Conservation (phyloP, 345 rosid genomes). For the Geranium rotundifolium region DNA sequence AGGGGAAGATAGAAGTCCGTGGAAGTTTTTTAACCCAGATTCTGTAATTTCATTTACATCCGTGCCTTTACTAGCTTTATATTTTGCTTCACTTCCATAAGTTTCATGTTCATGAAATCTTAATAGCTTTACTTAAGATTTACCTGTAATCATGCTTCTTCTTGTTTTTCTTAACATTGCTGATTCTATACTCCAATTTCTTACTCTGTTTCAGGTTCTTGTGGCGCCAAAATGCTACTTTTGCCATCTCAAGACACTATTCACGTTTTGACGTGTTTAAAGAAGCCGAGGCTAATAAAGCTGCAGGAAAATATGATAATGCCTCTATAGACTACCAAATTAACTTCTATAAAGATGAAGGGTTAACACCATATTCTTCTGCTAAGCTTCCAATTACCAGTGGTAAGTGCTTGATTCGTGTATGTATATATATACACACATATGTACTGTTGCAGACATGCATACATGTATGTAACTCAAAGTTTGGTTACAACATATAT, state of each 20-base stretch:
- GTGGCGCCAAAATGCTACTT: slow-evolving; percentile 64
- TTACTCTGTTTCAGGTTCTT: slow-evolving; percentile 37
- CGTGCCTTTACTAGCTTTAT: no score
- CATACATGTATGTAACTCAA: neutral
- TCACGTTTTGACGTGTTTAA: slow-evolving; percentile 71
- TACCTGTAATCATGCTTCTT: neutral
- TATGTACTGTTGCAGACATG: neutral
- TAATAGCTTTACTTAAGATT: neutral
- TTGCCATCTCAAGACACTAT: slow-evolving; percentile 81
- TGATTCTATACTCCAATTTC: neutral
- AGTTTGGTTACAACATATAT: slow-evolving; percentile 3
- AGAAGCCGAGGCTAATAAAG: slow-evolving; percentile 95
- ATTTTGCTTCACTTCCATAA: no score
- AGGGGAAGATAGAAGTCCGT: no score
- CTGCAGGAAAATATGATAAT: slow-evolving; percentile 73
- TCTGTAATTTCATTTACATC: no score
- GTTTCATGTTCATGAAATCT: neutral
- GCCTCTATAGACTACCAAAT: slow-evolving; percentile 67
- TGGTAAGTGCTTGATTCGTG: slow-evolving; percentile 32
- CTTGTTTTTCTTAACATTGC: neutral
- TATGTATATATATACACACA: no score
- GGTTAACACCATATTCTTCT: slow-evolving; percentile 58
- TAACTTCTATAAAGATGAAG: slow-evolving; percentile 68
- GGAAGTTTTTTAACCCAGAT: neutral
- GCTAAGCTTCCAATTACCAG: slow-evolving; percentile 85